A percentile compares a stretch with the other conserved stretches of the same genome.
These are phyloP conservation scores for Lachnellula subtilissima DNA, from an alignment of 2,329 filamentous ascomycete species.

Conservation along the genomic window DNA sequence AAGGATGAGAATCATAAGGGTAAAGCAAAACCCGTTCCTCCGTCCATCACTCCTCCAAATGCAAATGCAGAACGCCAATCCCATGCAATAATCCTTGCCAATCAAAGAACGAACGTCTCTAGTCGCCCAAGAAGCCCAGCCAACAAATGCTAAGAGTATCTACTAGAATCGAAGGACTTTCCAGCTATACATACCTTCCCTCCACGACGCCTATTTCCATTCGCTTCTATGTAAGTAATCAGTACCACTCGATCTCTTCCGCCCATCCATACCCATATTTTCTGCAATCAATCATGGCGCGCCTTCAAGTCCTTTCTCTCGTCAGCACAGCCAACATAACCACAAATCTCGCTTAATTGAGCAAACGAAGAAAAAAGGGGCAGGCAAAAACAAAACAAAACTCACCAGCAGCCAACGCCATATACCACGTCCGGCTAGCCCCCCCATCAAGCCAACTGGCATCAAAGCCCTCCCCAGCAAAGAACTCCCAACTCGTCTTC, in stretches of 20 bases:
- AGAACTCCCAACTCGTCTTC: slow-evolving; percentile 66
- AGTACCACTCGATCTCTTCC: not conserved
- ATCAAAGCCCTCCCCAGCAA: slow-evolving; percentile 62
- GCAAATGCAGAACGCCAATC: no score
- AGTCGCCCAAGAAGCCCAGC: no score
- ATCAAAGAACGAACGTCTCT: no score
- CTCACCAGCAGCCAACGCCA: slow-evolving; percentile 66
- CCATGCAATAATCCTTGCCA: no score
- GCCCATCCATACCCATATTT: not conserved
- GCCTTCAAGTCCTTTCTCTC: not conserved
- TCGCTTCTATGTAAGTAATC: not conserved
- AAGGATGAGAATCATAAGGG: no score
- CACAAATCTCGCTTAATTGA: not conserved
- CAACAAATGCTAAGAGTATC: no score
- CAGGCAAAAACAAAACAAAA: not conserved
- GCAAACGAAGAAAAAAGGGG: not conserved
- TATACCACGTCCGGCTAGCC: slow-evolving; percentile 78
- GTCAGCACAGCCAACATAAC: not conserved
- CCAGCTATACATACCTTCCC: no score
- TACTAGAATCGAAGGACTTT: no score
- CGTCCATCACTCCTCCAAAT: no score
- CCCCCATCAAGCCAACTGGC: slow-evolving; percentile 72
- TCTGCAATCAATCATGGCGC: not conserved
- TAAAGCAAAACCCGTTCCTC: no score
- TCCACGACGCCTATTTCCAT: no score